Evolutionary conservation across 2,329 filamentous ascomycete species (phyloP).

Genomic region (Aspergillus sp.): DNA sequence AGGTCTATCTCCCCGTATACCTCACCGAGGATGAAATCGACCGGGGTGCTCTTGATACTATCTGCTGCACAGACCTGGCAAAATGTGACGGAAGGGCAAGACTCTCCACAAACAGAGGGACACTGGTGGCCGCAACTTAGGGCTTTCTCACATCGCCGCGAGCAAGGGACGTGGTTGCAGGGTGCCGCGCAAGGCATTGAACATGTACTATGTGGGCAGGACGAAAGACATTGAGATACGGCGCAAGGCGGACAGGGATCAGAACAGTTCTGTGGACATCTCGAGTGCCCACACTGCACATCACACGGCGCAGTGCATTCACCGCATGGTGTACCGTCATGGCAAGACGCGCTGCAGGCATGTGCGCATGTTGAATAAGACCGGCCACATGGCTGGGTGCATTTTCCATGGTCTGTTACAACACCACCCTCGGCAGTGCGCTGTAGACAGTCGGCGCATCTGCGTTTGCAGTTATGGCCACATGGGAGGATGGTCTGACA

Average conservation of each 20-base stretch:
- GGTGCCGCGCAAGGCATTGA: slow-evolving; percentile 64
- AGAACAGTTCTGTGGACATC: slow-evolving; percentile 55
- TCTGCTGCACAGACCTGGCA: slow-evolving; percentile 57
- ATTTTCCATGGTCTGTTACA: slow-evolving; percentile 45
- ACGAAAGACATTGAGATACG: slow-evolving; percentile 53
- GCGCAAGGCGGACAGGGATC: slow-evolving; percentile 64
- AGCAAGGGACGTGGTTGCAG: slow-evolving; percentile 67
- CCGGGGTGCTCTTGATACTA: slow-evolving; percentile 47
- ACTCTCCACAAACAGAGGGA: slow-evolving; percentile 66
- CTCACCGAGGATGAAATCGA: slow-evolving; percentile 58
- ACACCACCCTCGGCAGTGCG: slow-evolving; percentile 28
- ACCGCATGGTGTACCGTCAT: slow-evolving; percentile 39
- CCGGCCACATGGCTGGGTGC: slow-evolving; percentile 49
- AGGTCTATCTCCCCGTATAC: slow-evolving; percentile 60
- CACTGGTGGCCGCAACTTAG: slow-evolving; percentile 63
- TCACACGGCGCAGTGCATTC: slow-evolving; percentile 49
- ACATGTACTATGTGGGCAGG: slow-evolving; percentile 54
- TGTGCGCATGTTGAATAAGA: slow-evolving; percentile 58
- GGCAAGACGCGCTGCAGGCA: slow-evolving; percentile 53
- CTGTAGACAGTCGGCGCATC: slow-evolving; percentile 51
- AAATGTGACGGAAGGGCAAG: slow-evolving; percentile 52
- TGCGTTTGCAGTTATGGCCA: slow-evolving; percentile 57
- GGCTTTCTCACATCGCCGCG: slow-evolving; percentile 54
- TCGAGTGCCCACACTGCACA: slow-evolving; percentile 57
- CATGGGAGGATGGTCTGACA: slow-evolving; percentile 55